Evolutionary conservation across 2,329 filamentous ascomycete genomes (phyloP).

Genomic region (Beauveria medogensis): DNA sequence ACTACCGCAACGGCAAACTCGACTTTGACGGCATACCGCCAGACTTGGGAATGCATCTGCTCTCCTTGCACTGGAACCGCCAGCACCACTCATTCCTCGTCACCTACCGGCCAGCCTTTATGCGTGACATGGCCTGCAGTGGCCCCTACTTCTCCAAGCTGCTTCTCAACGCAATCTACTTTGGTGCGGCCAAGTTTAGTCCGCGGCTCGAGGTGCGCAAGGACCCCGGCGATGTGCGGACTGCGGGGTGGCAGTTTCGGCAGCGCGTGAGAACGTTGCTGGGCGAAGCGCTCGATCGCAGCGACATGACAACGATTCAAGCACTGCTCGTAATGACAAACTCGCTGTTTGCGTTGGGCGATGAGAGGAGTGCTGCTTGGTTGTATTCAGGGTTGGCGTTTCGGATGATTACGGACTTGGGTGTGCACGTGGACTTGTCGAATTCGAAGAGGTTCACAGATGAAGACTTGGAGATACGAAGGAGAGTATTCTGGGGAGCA

Average conservation of each 20-base stretch:
- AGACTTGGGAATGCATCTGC: conserved; percentile 42
- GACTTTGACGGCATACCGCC: conserved; percentile 43
- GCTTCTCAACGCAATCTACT: conserved; percentile 47
- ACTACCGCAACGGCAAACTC: background rate
- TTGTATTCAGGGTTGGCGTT: conserved; percentile 50
- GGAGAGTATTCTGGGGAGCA: conserved; percentile 37
- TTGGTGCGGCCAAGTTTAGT: conserved; percentile 37
- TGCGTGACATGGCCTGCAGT: conserved; percentile 43
- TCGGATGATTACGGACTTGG: conserved; percentile 46
- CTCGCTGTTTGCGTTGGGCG: conserved; percentile 41
- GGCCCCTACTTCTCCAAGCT: conserved; percentile 50
- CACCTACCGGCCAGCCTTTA: conserved; percentile 45
- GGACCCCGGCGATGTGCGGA: conserved; percentile 36
- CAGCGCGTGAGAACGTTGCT: conserved; percentile 37
- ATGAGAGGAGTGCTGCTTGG: conserved; percentile 43
- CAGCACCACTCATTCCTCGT: conserved; percentile 42
- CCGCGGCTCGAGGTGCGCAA: conserved; percentile 35
- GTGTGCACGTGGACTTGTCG: conserved; percentile 38
- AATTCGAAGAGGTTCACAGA: background rate
- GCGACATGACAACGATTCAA: conserved; percentile 44
- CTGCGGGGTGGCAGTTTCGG: conserved; percentile 40
- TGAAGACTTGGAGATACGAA: conserved; percentile 29
- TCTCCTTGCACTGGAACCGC: conserved; percentile 45
- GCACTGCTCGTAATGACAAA: conserved; percentile 44
- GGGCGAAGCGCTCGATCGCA: conserved; percentile 21